Percentiles rank a stretch among this genome's conserved stretches.
phyloP scores from a whole-genome alignment of 441 rosid species.

The Metrosideros polymorpha region DNA sequence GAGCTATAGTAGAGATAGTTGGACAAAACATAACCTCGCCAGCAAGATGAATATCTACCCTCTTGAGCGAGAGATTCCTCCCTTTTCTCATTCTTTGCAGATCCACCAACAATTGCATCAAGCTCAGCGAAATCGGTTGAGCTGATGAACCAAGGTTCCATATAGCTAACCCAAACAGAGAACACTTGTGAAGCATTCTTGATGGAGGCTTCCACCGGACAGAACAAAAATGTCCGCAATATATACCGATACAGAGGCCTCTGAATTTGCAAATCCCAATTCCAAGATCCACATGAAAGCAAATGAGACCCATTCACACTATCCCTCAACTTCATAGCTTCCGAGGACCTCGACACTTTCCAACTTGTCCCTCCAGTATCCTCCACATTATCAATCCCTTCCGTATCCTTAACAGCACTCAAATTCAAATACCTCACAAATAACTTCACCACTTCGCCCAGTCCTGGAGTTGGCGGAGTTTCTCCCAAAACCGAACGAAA shows the following conservation, averaged over 20 bases:
- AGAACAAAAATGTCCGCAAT: slow-evolving; percentile 72
- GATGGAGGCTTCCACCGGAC: slow-evolving; percentile 55
- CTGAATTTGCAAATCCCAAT: slow-evolving; percentile 57
- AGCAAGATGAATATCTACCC: slow-evolving; percentile 41
- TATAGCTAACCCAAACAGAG: slow-evolving; percentile 62
- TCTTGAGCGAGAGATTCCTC: slow-evolving; percentile 21
- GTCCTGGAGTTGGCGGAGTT: slow-evolving; percentile 58
- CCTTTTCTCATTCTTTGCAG: slow-evolving; percentile 27
- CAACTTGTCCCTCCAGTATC: slow-evolving; percentile 30
- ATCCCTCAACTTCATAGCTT: slow-evolving; percentile 31
- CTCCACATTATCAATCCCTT: slow-evolving; percentile 21
- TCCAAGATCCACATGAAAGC: slow-evolving; percentile 46
- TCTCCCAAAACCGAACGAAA: slow-evolving; percentile 46
- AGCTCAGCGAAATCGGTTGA: slow-evolving; percentile 54
- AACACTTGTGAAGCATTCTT: slow-evolving; percentile 79
- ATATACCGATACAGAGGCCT: slow-evolving; percentile 73
- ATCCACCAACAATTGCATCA: slow-evolving; percentile 34
- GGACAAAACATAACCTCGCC: slow-evolving; percentile 73
- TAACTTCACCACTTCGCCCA: slow-evolving; percentile 71
- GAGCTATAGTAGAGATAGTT: slow-evolving; percentile 84
- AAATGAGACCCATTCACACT: slow-evolving; percentile 9
- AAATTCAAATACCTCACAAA: slow-evolving; percentile 74
- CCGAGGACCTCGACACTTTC: slow-evolving; percentile 32
- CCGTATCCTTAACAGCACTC: slow-evolving; percentile 31
- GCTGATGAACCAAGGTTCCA: slow-evolving; percentile 72